Evolutionary conservation across 768 basidiomycete genomes (phyloP), one percentile per base, ranked within the genome.

Genomic region (Hygrophorus pudorinus): DNA sequence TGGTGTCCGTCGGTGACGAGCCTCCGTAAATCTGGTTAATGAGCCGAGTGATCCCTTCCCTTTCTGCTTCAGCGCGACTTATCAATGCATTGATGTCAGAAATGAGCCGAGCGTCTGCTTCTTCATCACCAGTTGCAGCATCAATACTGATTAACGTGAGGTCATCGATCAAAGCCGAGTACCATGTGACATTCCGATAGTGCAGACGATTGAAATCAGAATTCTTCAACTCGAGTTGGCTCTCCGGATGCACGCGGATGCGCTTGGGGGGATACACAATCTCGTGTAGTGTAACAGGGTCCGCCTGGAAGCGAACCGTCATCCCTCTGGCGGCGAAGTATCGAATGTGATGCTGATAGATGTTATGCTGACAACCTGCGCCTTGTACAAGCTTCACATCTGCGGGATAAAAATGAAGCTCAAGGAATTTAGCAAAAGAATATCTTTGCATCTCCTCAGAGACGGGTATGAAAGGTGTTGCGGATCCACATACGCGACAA

Each of bases 401-500:
- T 28, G 89, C 78, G 24, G 91, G 92, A 62, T 98, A 96, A 62
- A 97, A 97, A 57, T 91, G 86, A 20, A 94, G 77, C 58, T 99
- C 94, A 21, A 99, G 74, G 60, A 94, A 98, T 54, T 96, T 93
- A 29, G 85, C 89, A 59, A 97, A 94, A 4, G 93, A 97, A 58
- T 94, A 91, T 45, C 83, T 70, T 55, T 89, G 85, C 73, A 93
- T 91, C 59, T 94, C 91, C 53, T 88, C 83, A 1, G 89, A 89
- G 31, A 90, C 79, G 4, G 81, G 83, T 51, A 92, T 85, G 63
- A 92, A 87, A 2, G 89, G 87, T 2, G 88, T 92, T 1, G 81
- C 82, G 4, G 71, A 83, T 24, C 75, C 81, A 58, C 79, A 89
- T 18, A 81, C 63, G 46, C 82, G 76, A 61, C 96, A 99, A 5